Conservation (phyloP, 495 filamentous ascomycete genomes). For the Neurospora tetrasperma region DNA sequence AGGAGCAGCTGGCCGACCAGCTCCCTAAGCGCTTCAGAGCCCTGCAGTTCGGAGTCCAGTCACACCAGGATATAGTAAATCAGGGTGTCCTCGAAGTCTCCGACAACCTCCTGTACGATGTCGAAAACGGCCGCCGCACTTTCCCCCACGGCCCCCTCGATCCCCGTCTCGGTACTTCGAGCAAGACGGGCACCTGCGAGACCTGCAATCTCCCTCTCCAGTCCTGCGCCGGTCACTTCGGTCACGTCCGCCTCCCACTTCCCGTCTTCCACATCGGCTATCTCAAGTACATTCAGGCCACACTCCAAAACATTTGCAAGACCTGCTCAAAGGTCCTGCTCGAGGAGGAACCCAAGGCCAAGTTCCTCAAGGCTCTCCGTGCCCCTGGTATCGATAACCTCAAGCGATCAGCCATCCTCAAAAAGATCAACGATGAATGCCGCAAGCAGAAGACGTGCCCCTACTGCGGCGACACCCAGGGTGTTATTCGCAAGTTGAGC, state of each 20-base stretch:
- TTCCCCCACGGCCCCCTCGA: slow-evolving; percentile 80
- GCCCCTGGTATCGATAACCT: slow-evolving; percentile 79
- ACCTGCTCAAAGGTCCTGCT: slow-evolving; percentile 69
- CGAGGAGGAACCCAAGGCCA: slow-evolving; percentile 50
- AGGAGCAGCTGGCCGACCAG: slow-evolving; percentile 82
- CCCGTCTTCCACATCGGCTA: slow-evolving; percentile 95
- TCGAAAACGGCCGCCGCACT: slow-evolving; percentile 58
- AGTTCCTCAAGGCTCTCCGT: slow-evolving; percentile 66
- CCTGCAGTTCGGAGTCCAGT: slow-evolving; percentile 89
- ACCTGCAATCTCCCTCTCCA: slow-evolving; percentile 72
- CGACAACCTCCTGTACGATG: slow-evolving; percentile 81
- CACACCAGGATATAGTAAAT: slow-evolving; percentile 84
- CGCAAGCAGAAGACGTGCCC: slow-evolving; percentile 71
- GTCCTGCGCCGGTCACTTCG: slow-evolving; percentile 89
- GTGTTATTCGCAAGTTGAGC: slow-evolving; percentile 77
- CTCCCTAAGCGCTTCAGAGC: slow-evolving; percentile 84
- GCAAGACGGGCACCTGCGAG: slow-evolving; percentile 57
- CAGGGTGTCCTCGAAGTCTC: slow-evolving; percentile 89
- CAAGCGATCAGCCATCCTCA: slow-evolving; percentile 64
- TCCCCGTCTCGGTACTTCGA: slow-evolving; percentile 77
- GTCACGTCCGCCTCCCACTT: slow-evolving; percentile 77
- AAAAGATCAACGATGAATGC: slow-evolving; percentile 79
- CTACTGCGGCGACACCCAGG: slow-evolving; percentile 69
- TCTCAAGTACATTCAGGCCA: slow-evolving; percentile 77
- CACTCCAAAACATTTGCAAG: slow-evolving; percentile 93